Evolutionary conservation across 2,329 filamentous ascomycete genomes (phyloP), one percentile per base, ranked within the genome.

Genomic region (Graphiopsis chlorocephala): DNA sequence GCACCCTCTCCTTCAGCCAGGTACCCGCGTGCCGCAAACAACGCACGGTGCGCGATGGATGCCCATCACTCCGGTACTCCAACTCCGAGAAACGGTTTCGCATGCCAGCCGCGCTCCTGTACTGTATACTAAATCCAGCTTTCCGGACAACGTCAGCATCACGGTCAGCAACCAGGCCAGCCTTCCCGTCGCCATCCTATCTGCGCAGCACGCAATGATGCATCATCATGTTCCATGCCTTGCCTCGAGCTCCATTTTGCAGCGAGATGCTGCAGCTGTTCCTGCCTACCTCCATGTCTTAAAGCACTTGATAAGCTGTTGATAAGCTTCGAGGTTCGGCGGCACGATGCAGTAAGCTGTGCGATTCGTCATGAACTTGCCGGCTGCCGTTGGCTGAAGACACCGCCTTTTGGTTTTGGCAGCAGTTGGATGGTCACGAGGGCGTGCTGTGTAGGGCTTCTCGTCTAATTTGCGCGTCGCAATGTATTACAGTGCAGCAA

Each of bases 1-100:
- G 23, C 55, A 28, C 23, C 23, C 55, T 58, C 35, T 58, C 55
- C 55, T 58, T 45, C 55, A 58, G 55, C 55, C 55, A 58, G 55
- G 55, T 25, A 58, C 55, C 15, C 55, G 55, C 33, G 17, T 45
- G 28, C 50, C 50, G 15, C 28, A 31, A 12, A 33, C 28, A 28
- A 56, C 23, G 48, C 29, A 35, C 53, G 53, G 53, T 38, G 53
- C 53, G 31, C 53, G 23, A 56, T 56, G 28, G 53, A 25, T 23
- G 31, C 53, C 23, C 28, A 23, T 56, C 20, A 20, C 29, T 23
- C n/a, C 55, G 55, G 55, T 58, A 35, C 55, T 45, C 55, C 55
- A 35, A 58, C 23, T 38, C 55, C 55, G 33, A 26, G 55, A 58
- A 33, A 26, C 55, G 38, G 55, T 58, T 38, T 58, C 55, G 55